Base-by-base conservation (phyloP, 345 rosid species). In the Lumnitzera littorea region DNA sequence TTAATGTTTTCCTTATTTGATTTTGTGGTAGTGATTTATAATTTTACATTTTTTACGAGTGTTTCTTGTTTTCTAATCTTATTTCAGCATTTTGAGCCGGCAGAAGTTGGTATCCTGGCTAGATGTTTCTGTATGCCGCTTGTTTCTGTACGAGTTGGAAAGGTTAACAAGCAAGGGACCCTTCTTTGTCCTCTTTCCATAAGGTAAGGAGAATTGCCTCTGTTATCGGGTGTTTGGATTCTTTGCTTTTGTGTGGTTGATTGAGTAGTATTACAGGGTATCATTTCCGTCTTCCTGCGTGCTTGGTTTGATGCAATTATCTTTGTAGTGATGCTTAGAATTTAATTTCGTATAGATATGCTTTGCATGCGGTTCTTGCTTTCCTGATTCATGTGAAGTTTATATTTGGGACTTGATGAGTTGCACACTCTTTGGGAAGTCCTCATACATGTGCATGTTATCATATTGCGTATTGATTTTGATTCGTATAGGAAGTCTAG, bases 101-200 rank as follows among this genome's bases (percentile, higher is more conserved):
- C 92, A 12, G 99, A 95, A 61, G 91, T 95, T 55, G 95, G 95
- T n/a, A 80, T 88, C 78, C 72, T 95, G 29, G 95, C 97, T 0
- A 83, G 97, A 74, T 95, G 97, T 63, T 91, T 95, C 58, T 95
- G 97, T 66, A 84, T 88, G 63, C 97, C 97, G 14, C 81, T 95
- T 72, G 99, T 95, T 70, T 88, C 97, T 0, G 57, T 81, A 70
- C 92, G 99, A 48, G 97, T 83, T 7, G 99, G 99, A 68, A 91
- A 78, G 84, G 79, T 88, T 49, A 72, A 72, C 66, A 88, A 80
- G 80, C 92, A 72, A 64, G 99, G 89, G 56, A 76, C 73, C 51
- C 62, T 70, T 17, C 70, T 95, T 56, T 80, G 79, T 31, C 99
- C 99, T 23, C 67, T 91, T 55, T 15, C 85, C 6, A n/a, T 61